Percentiles rank a stretch among this genome's conserved stretches.
phyloP scores from a whole-genome alignment of 306 rosid genomes.

The Urtica urens region DNA sequence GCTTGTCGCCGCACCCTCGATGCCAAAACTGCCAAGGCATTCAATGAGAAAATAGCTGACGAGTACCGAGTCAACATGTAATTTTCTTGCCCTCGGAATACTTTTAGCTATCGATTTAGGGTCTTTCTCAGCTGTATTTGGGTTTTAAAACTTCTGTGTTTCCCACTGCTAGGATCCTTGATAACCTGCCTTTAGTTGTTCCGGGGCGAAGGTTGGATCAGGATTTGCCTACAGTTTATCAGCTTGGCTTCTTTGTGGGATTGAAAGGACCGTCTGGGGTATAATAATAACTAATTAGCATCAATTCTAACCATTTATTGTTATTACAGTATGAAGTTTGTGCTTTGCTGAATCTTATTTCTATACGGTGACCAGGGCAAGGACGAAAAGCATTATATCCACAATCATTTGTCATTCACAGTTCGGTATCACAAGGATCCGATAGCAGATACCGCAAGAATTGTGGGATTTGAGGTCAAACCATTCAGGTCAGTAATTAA shows the following conservation, averaged over 20 bases:
- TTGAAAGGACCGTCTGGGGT: constrained; percentile 88
- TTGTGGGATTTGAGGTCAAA: constrained; percentile 94
- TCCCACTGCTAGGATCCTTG: constrained; percentile 73
- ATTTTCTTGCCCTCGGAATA: constrained; percentile 1
- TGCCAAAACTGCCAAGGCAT: constrained; percentile 73
- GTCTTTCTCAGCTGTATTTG: constrained; percentile 7
- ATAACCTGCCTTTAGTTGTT: constrained; percentile 86
- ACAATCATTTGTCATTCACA: constrained; percentile 88
- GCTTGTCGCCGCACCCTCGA: constrained; percentile 44
- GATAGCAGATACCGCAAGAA: constrained; percentile 73
- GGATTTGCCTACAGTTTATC: constrained; percentile 67
- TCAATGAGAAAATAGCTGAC: constrained; percentile 86
- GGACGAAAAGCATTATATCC: constrained; percentile 66
- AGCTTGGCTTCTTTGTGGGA: constrained; percentile 81
- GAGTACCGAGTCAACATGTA: constrained; percentile 98
- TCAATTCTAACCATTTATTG: not conserved
- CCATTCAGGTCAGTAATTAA: constrained; percentile 57
- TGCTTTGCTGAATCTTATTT: constrained; percentile 12
- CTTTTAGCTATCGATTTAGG: not conserved
- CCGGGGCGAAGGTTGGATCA: constrained; percentile 59
- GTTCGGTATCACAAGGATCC: constrained; percentile 73
- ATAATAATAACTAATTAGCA: constrained; percentile 18
- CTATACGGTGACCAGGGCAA: constrained; percentile 51
- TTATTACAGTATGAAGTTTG: constrained; percentile 10
- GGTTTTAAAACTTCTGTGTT: constrained; percentile 11